Evolutionary conservation across 768 basidiomycete species (phyloP).

Genomic region (Paxillus rubicundulus): DNA sequence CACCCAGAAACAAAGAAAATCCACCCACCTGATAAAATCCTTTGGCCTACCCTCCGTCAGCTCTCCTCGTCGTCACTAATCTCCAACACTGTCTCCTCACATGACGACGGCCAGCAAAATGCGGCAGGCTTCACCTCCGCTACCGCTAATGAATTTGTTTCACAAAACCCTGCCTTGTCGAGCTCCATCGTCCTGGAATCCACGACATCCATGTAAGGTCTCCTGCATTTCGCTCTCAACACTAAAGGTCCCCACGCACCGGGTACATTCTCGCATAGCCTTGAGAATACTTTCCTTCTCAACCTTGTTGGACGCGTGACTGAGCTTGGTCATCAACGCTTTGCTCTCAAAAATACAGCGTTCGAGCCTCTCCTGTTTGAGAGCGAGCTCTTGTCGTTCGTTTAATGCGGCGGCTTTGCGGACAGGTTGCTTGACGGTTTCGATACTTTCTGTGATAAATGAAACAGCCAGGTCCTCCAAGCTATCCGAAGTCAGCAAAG

Average conservation of each 20-base stretch:
- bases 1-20: neutral
- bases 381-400: slow-evolving; percentile 37
- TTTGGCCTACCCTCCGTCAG: neutral
- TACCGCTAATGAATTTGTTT: neutral
- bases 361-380: slow-evolving; percentile 47
- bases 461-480: slow-evolving; percentile 55
- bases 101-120: slow-evolving; percentile 45
- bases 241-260: slow-evolving; percentile 42
- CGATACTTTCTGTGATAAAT: slow-evolving; percentile 57
- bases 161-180: neutral
- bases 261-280: slow-evolving; percentile 47
- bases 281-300: slow-evolving; percentile 48
- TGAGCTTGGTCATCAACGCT: slow-evolving; percentile 45
- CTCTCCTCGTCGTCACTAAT: slow-evolving; percentile 51
- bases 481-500: slow-evolving; percentile 1
- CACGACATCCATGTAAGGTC: neutral
- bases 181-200: slow-evolving; percentile 10
- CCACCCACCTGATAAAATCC: slow-evolving; percentile 8
- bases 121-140: neutral
- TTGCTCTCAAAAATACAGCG: slow-evolving; percentile 54
- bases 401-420: slow-evolving; percentile 10
- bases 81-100: slow-evolving; percentile 41
- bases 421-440: slow-evolving; percentile 36
- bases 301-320: slow-evolving; percentile 45
- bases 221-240: neutral